These are phyloP conservation scores for Blepharisma stoltei DNA, from an alignment of 73 alveolate species.

Conservation along the genomic window DNA sequence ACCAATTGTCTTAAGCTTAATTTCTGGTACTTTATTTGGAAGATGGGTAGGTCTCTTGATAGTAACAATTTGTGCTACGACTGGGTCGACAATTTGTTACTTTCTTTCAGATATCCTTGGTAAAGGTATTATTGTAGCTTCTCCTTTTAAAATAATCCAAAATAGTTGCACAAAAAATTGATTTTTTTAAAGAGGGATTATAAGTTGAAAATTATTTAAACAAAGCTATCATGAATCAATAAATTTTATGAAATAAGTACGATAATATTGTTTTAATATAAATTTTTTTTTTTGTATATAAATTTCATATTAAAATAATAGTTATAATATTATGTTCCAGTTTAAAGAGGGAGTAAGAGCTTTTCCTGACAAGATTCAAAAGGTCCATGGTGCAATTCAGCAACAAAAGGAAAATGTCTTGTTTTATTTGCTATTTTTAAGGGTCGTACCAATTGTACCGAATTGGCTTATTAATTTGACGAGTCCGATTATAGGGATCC, in stretches of 20 bases:
- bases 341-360: too few species aligned
- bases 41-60: conserved; percentile 66
- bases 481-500: conserved; percentile 74
- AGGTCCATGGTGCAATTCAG: conserved; percentile 37
- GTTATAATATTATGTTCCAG: too few species aligned
- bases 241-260: too few species aligned
- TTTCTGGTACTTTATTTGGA: conserved; percentile 53
- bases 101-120: conserved; percentile 64
- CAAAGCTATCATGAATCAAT: too few species aligned
- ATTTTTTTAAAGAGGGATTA: too few species aligned
- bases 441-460: conserved; percentile 83
- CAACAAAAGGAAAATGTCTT: conserved; percentile 60
- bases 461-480: conserved; percentile 74
- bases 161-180: too few species aligned
- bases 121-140: conserved; percentile 55
- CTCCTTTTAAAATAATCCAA: too few species aligned
- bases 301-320: too few species aligned
- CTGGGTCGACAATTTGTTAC: conserved; percentile 72
- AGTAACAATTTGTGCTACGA: conserved; percentile 73
- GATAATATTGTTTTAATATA: too few species aligned
- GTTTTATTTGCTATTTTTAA: conserved; percentile 71
- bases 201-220: too few species aligned
- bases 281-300: too few species aligned
- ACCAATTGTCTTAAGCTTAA: conserved; percentile 62
- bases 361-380: conserved; percentile 45